Percentiles rank a stretch among this genome's conserved stretches.
These are phyloP conservation scores for Capsicum baccatum DNA, from an alignment of 257 asterid species.

Conservation along the genomic window DNA sequence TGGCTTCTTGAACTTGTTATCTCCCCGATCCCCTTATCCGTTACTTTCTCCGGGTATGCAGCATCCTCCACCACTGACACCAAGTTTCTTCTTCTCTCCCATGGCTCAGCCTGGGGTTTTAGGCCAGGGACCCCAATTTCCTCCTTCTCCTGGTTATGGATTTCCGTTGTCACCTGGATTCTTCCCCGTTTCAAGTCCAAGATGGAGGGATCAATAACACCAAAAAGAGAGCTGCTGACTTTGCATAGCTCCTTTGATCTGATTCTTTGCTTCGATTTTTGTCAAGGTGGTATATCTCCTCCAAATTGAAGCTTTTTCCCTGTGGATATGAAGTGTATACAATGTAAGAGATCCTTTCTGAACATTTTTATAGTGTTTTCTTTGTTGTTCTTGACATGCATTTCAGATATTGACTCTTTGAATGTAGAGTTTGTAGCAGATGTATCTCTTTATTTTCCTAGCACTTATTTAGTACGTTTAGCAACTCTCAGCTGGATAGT, in stretches of 20 bases:
- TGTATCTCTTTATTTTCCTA: slow-evolving; percentile 31
- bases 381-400: slow-evolving; percentile 36
- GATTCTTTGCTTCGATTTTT: slow-evolving; percentile 35
- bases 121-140: slow-evolving; percentile 81
- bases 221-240: slow-evolving; percentile 46
- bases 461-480: slow-evolving; percentile 10
- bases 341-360: slow-evolving; percentile 39
- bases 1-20: slow-evolving; percentile 63
- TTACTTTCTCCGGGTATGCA: slow-evolving; percentile 83
- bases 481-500: slow-evolving; percentile 16
- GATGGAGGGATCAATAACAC: slow-evolving; percentile 78
- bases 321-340: slow-evolving; percentile 38
- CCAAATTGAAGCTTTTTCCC: slow-evolving; percentile 38
- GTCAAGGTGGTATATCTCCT: slow-evolving; percentile 33
- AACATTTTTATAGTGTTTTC: slow-evolving; percentile 28
- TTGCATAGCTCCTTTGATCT: slow-evolving; percentile 34
- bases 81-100: slow-evolving; percentile 74
- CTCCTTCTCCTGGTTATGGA: slow-evolving; percentile 90
- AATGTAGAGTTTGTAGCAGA: slow-evolving; percentile 33
- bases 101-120: slow-evolving; percentile 72
- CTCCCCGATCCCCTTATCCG: slow-evolving; percentile 89
- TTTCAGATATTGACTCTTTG: slow-evolving; percentile 29
- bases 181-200: slow-evolving; percentile 74
- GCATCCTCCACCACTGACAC: slow-evolving; percentile 70
- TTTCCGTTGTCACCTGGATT: slow-evolving; percentile 85